Base-by-base conservation (phyloP, 345 rosid genomes). In the Streptanthus diversifolius region DNA sequence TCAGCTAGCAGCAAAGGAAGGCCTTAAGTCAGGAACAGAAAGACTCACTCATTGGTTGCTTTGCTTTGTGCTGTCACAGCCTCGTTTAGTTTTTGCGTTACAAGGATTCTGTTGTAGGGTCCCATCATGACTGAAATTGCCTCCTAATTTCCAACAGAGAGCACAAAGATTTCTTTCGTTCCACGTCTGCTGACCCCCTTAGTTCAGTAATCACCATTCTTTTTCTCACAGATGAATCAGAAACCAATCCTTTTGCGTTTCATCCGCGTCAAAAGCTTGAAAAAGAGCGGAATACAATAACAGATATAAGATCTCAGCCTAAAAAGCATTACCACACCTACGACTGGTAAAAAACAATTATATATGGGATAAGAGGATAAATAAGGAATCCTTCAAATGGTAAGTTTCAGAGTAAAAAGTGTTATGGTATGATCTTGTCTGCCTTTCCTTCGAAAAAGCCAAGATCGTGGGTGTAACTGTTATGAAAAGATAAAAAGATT, bases 391-490 rank as follows among this genome's bases (percentile, higher is more conserved):
- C 77, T 72, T 79, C 74, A 76, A 41, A 78, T 57, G 70, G 82
- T 65, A 72, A 80, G 74, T 47, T 74, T 58, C 71, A 77, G 77
- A 66, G 71, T 62, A 35, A 55, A 35, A 69, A 76, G 75, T 76
- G 75, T 70, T 76, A 25, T 35, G 63, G 71, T 65, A 80, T 66
- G 57, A 43, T 67, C 75, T 48, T 83, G 77, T 66, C 66, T 76
- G 84, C 84, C 85, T 82, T 83, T 85, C 79, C 73, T 73, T 73
- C 72, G 67, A 48, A 65, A 84, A 82, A 83, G 83, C 70, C 49
- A 62, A 61, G 82, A 73, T 75, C 73, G 87, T 86, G 91, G 90
- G 77, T 77, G 90, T 83, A 79, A 87, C 96, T 89, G 92, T 90
- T 81, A 32, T 74, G 17, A 85, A 93, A 93, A 80, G 93, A 83